phyloP scores from a whole-genome alignment of 768 basidiomycete species.

The Trametopsis cervina region DNA sequence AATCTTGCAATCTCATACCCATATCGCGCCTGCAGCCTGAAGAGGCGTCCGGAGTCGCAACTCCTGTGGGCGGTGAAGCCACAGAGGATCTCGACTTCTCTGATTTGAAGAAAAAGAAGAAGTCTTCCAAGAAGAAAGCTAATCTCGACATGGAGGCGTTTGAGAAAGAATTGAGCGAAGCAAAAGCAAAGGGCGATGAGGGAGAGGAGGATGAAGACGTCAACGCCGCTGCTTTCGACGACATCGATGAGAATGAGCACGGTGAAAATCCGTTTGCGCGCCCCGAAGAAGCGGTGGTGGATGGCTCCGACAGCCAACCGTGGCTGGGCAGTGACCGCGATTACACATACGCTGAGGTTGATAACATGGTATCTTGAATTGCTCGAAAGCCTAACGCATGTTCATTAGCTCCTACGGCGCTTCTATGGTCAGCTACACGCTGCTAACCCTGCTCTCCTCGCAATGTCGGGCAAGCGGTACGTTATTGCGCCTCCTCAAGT shows the following conservation, averaged over 20 bases:
- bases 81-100: slow-evolving; percentile 88
- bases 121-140: slow-evolving; percentile 83
- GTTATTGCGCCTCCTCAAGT: slow-evolving; percentile 95
- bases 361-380: slow-evolving; percentile 12
- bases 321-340: slow-evolving; percentile 94
- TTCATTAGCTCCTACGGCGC: slow-evolving; percentile 73
- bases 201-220: slow-evolving; percentile 49
- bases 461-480: slow-evolving; percentile 85
- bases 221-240: slow-evolving; percentile 57
- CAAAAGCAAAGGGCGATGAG: slow-evolving; percentile 51
- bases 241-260: slow-evolving; percentile 75
- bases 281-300: slow-evolving; percentile 41
- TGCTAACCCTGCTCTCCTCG: slow-evolving; percentile 87
- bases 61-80: slow-evolving; percentile 33
- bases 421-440: slow-evolving; percentile 90
- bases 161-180: slow-evolving; percentile 81
- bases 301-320: slow-evolving; percentile 65
- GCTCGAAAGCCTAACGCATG: not conserved
- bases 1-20: slow-evolving; percentile 2
- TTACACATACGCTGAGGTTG: slow-evolving; percentile 90
- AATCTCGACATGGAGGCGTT: slow-evolving; percentile 89
- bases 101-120: slow-evolving; percentile 97
- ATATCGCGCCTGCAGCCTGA: slow-evolving; percentile 34
- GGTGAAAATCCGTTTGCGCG: slow-evolving; percentile 85
- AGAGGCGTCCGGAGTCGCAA: slow-evolving; percentile 61